Evolutionary conservation across 106 monocot species (phyloP), one percentile per base, ranked within the genome.

Genomic region (Chionographis japonica): DNA sequence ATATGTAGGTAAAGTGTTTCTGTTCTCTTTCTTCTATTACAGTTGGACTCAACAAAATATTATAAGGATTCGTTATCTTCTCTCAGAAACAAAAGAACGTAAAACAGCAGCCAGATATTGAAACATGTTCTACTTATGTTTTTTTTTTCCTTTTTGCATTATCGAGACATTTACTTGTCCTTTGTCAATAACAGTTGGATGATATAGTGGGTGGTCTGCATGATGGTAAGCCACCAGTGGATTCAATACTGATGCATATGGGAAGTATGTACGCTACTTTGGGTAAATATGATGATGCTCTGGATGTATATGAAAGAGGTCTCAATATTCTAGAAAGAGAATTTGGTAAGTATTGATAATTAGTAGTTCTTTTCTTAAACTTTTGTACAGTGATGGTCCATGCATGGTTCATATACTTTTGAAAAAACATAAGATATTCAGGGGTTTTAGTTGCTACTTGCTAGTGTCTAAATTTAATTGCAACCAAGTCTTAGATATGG

Each of bases 191-290:
- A 60, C 88, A 92, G 92, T 58, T 92, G 73, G 78, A 70, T 62
- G 74, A 79, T 41, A 81, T 92, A 17, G 70, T 88, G 66, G 63
- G 46, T 52, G 61, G 36, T 60, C 55, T 92, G 55, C 37, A 73
- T 50, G 75, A 88, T 79, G 75, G 57, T 14, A 52, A 52, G 17
- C 76, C 78, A 40, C 76, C 80, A 12, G 43, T 85, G 74, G 92
- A 88, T 70, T 83, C 88, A 9, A 77, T 92, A 84, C 66, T 92
- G 58, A 51, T 88, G 54, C 92, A 92, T 59, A 92, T 92, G 88
- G 92, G 88, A 71, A 85, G 85, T 58, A 80, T 92, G 83, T 88
- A 73, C 68, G 19, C 69, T 50, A 53, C 77, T 38, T 54, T 90
- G 62, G 80, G 87, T 60, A 85, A 78, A 60, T 78, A 85, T 78